These are phyloP conservation scores for Sporisorium scitamineum DNA, from an alignment of 1,284 basidiomycete genomes.

Conservation along the genomic window DNA sequence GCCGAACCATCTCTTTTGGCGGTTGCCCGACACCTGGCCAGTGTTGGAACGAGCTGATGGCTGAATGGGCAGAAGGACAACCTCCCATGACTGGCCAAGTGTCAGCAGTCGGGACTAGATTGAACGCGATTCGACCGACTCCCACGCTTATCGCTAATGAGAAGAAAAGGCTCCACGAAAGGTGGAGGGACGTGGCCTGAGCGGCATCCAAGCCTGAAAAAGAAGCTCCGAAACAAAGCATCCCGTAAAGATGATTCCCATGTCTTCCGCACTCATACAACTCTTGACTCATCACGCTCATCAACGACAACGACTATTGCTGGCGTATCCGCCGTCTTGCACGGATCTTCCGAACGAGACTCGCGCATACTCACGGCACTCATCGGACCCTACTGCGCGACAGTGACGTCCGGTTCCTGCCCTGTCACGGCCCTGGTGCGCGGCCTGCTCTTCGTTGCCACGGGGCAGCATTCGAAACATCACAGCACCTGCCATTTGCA, in stretches of 20 bases:
- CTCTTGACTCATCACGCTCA: too few relatives aligned
- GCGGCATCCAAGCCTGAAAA: background rate
- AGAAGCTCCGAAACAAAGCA: background rate
- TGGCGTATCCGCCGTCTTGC: background rate
- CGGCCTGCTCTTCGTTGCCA: background rate
- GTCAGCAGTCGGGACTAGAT: background rate
- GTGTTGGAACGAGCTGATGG: too few relatives aligned
- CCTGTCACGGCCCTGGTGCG: background rate
- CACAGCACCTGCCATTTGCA: background rate
- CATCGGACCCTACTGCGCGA: too few relatives aligned
- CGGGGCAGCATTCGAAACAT: background rate
- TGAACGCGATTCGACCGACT: background rate
- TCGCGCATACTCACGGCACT: background rate
- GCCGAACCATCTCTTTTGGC: background rate
- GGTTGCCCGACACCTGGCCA: too few relatives aligned
- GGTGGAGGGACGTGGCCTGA: slow-evolving; percentile 7
- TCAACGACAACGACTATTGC: too few relatives aligned
- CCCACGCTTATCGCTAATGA: background rate
- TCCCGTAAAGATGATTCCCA: too few relatives aligned
- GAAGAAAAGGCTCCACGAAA: background rate
- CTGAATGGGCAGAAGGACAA: too few relatives aligned
- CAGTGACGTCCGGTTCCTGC: too few relatives aligned
- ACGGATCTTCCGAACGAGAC: background rate
- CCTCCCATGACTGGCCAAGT: too few relatives aligned
- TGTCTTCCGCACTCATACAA: too few relatives aligned